Evolutionary conservation across 2,329 filamentous ascomycete species (phyloP).

Genomic region (Verticillium tricorpus): DNA sequence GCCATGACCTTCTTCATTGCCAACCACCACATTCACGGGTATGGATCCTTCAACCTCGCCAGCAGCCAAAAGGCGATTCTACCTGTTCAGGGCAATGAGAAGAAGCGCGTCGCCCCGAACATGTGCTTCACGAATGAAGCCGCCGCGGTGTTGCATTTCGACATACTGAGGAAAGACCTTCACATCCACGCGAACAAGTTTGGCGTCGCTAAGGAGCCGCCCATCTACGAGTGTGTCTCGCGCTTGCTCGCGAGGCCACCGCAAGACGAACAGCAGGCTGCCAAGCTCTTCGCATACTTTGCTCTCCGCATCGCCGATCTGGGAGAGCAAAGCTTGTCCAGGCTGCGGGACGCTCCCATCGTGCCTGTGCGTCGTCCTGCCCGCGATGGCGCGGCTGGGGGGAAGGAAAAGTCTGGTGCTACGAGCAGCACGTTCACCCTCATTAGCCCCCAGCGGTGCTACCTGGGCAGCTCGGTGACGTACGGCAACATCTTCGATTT

Average conservation of each 20-base stretch:
- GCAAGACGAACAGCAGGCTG: slow-evolving; percentile 59
- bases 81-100: slow-evolving; percentile 65
- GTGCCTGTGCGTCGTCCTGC: slow-evolving; percentile 56
- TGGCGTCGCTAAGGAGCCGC: slow-evolving; percentile 77
- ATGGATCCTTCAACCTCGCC: slow-evolving; percentile 59
- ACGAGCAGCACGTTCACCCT: slow-evolving; percentile 35
- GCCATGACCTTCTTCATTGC: slow-evolving; percentile 79
- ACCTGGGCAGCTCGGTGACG: slow-evolving; percentile 64
- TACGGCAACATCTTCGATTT: slow-evolving; percentile 96
- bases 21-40: slow-evolving; percentile 74
- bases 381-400: slow-evolving; percentile 1
- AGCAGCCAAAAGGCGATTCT: slow-evolving; percentile 57
- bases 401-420: slow-evolving; percentile 11
- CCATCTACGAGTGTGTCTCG: slow-evolving; percentile 71
- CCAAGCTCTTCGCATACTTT: slow-evolving; percentile 77
- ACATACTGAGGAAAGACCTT: slow-evolving; percentile 71
- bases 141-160: slow-evolving; percentile 74
- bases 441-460: slow-evolving; percentile 69
- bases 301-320: slow-evolving; percentile 72
- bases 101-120: slow-evolving; percentile 64
- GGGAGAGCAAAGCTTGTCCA: slow-evolving; percentile 52
- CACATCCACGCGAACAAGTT: slow-evolving; percentile 69
- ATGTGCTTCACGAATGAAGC: slow-evolving; percentile 79
- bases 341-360: slow-evolving; percentile 61
- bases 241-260: slow-evolving; percentile 70